Base-by-base conservation (phyloP, 1,139 yeast genomes). In the Chernovozyma sophiae-reginae region DNA sequence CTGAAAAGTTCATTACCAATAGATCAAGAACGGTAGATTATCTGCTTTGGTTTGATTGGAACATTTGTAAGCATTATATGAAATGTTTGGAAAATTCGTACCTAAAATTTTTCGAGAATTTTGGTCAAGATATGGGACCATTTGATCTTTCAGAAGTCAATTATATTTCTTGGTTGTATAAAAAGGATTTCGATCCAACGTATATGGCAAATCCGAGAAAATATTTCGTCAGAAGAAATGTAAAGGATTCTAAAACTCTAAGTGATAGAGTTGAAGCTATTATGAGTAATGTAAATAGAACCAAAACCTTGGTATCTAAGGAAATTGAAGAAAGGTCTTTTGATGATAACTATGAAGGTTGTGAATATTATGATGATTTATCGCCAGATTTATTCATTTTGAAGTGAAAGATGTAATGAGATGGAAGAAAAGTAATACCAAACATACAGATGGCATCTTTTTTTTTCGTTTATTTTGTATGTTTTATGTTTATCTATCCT, bases 31-130 rank as follows among this genome's bases (percentile, higher is more conserved):
- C 17, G 11, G 29, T 26, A 6, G 40, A 34, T 26, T 37, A 37
- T 26, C 34, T 30, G 32, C 20, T 37, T 19, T 37, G 37, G 37
- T 34, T 33, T 18, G 37, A 37, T 6, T 34, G 37, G 27, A 17
- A 31, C 3, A 13, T 7, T 20, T 24, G 32, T 13, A 17, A 17
- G 20, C 18, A 8, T 3, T 25, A 17, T 10, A 17, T 25, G 27
- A 30, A 25, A 23, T 14, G 4, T 3, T 19, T 25, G 4, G 31
- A 24, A 10, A 24, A 5, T 18, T 25, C 27, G 6, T 35, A 31
- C 16, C n/a, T 11, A 12, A 5, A 18, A 14, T 31, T 3, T 30
- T 32, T 17, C 13, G n/a, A 35, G 18, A 31, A 11, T 12, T 26
- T 3, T 15, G 19, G 25, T 7, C 16, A 25, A 10, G 11, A n/a